A percentile compares a stretch with the other conserved stretches of the same genome.
phyloP scores from a whole-genome alignment of 768 basidiomycete genomes.

The Mycena amicta region DNA sequence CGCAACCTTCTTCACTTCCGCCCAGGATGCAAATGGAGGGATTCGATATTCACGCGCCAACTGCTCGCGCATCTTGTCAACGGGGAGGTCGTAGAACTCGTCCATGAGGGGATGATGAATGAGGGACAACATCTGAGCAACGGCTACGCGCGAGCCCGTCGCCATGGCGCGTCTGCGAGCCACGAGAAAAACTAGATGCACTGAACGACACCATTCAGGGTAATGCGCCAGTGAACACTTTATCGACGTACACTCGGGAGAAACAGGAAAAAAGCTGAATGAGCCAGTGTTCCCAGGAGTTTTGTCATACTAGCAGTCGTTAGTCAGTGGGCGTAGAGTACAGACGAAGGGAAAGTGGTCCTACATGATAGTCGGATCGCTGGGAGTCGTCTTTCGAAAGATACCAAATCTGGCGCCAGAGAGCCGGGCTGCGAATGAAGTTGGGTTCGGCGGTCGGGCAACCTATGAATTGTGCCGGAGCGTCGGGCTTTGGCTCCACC shows the following conservation, averaged over 20 bases:
- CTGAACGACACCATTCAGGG: too few relatives aligned
- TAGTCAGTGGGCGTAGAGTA: too few relatives aligned
- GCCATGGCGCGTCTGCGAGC: neutral
- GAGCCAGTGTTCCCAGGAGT: too few relatives aligned
- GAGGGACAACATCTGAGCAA: neutral
- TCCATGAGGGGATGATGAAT: neutral
- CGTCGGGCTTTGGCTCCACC: neutral
- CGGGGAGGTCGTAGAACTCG: neutral
- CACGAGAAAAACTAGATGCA: too few relatives aligned
- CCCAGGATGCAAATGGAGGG: neutral
- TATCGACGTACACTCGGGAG: too few relatives aligned
- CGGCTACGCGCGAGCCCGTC: neutral
- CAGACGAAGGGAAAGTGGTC: too few relatives aligned
- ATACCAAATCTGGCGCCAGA: neutral
- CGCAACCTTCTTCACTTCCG: neutral
- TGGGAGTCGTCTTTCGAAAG: too few relatives aligned
- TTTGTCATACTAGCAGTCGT: too few relatives aligned
- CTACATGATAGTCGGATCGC: too few relatives aligned
- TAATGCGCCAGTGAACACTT: too few relatives aligned
- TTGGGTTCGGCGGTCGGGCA: neutral
- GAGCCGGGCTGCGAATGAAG: neutral
- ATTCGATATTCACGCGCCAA: neutral
- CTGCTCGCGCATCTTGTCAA: neutral
- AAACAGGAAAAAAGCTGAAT: too few relatives aligned
- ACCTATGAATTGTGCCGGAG: constrained; percentile 1